These are phyloP conservation scores for Sporobolomyces roseus DNA, from an alignment of 768 basidiomycete genomes.

Conservation along the genomic window DNA sequence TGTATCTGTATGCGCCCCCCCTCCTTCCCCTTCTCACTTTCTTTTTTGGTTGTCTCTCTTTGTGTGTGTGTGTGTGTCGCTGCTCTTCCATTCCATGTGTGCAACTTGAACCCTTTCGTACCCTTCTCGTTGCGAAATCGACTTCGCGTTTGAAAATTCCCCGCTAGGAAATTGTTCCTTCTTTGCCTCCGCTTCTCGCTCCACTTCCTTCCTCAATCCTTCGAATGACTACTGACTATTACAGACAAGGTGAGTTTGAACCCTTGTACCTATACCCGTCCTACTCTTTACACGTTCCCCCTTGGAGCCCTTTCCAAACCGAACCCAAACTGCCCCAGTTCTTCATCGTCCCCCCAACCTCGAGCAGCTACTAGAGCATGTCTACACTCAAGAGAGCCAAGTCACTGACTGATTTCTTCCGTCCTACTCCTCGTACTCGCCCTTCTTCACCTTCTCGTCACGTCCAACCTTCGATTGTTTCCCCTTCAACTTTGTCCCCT, in stretches of 20 bases:
- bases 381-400: neutral
- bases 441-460: neutral
- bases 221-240: constrained; percentile 8
- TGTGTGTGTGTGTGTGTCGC: neutral
- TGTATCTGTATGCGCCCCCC: neutral
- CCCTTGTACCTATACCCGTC: no score
- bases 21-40: neutral
- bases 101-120: neutral
- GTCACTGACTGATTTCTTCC: constrained; percentile 2
- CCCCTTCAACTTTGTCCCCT: neutral
- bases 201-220: neutral
- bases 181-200: neutral
- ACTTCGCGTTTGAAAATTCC: no score
- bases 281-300: no score
- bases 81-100: neutral
- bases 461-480: neutral
- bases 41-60: neutral
- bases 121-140: no score
- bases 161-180: no score
- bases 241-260: constrained; percentile 10
- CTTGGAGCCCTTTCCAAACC: no score
- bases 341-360: neutral
- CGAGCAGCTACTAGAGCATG: neutral
- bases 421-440: constrained; percentile 1
- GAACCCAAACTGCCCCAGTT: neutral